phyloP scores from a whole-genome alignment of 208 protist genomes.

The Crithidia fasciculata region DNA sequence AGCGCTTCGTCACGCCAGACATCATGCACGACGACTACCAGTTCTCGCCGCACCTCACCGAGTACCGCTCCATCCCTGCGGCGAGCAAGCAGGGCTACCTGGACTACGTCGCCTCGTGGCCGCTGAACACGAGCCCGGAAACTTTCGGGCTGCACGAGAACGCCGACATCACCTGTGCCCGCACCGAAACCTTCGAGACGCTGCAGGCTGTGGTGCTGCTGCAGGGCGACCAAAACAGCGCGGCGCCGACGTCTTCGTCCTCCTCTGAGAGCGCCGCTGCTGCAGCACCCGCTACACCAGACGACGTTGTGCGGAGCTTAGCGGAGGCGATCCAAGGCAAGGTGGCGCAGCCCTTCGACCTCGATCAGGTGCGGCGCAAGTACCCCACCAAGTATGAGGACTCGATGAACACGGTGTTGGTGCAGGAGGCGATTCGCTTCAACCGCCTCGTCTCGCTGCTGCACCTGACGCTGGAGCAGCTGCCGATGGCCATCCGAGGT shows the following conservation, averaged over 20 bases:
- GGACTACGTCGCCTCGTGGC: slow-evolving; percentile 92
- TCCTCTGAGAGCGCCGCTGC: slow-evolving; percentile 5
- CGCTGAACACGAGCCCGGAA: slow-evolving; percentile 95
- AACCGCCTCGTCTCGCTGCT: slow-evolving; percentile 92
- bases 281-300: slow-evolving; percentile 56
- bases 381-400: slow-evolving; percentile 97
- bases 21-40: slow-evolving; percentile 93
- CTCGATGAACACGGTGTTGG: slow-evolving; percentile 98
- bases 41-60: slow-evolving; percentile 81
- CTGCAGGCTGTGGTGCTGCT: slow-evolving; percentile 85
- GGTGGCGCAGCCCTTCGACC: slow-evolving; percentile 83
- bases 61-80: slow-evolving; percentile 83
- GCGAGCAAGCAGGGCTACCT: slow-evolving; percentile 88
- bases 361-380: slow-evolving; percentile 80
- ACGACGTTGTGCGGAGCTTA: slow-evolving; percentile 85
- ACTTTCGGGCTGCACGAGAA: slow-evolving; percentile 98
- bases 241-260: slow-evolving; percentile 5
- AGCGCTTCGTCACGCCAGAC: slow-evolving; percentile 89
- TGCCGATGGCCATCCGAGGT: slow-evolving; percentile 96
- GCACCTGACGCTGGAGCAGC: slow-evolving; percentile 74
- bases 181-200: slow-evolving; percentile 92
- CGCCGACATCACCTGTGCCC: slow-evolving; percentile 97
- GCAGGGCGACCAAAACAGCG: slow-evolving; percentile 64
- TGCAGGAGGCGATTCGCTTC: slow-evolving; percentile 98
- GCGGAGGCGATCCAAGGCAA: slow-evolving; percentile 81